Percentiles rank a stretch among this genome's conserved stretches.
Evolutionary conservation across 805 yeast species (phyloP).

Genomic region (Ogataea degrootiae): DNA sequence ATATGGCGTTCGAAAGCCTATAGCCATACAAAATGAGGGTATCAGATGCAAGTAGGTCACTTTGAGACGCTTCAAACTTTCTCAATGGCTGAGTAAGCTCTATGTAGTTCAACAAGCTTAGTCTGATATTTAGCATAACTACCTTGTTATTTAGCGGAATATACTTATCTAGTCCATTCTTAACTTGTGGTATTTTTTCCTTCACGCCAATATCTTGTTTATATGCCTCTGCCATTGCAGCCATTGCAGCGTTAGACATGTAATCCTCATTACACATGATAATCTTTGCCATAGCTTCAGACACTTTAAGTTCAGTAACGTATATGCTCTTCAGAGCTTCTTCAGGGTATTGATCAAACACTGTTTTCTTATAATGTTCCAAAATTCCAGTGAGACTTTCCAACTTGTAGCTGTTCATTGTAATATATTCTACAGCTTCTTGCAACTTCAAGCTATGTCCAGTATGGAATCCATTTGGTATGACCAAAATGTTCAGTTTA

Average conservation of each 20-base stretch:
- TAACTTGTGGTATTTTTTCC: too few species aligned
- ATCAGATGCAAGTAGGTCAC: too few species aligned
- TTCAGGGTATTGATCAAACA: slow-evolving; percentile 26
- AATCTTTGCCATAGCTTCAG: slow-evolving; percentile 8
- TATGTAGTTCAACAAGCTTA: not conserved
- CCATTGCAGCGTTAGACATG: slow-evolving; percentile 12
- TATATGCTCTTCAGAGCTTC: slow-evolving; percentile 25
- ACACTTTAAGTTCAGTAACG: slow-evolving; percentile 15
- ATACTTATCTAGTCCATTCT: too few species aligned
- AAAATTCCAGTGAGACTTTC: slow-evolving; percentile 11
- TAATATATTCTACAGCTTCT: slow-evolving; percentile 39
- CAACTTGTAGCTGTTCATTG: slow-evolving; percentile 33
- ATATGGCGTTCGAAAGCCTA: not conserved
- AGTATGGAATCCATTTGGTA: slow-evolving; percentile 35
- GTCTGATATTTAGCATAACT: not conserved
- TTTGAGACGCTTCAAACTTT: too few species aligned
- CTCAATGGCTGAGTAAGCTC: too few species aligned
- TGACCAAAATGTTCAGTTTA: slow-evolving; percentile 33
- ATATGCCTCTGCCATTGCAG: slow-evolving; percentile 2
- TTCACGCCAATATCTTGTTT: too few species aligned
- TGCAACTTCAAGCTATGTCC: slow-evolving; percentile 31
- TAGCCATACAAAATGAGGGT: too few species aligned
- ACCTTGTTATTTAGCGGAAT: too few species aligned
- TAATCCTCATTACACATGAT: slow-evolving; percentile 7
- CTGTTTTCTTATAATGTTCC: slow-evolving; percentile 15